Base-by-base conservation (phyloP, 352 stramenopile genomes). In the Phytophthora uliginosa region DNA sequence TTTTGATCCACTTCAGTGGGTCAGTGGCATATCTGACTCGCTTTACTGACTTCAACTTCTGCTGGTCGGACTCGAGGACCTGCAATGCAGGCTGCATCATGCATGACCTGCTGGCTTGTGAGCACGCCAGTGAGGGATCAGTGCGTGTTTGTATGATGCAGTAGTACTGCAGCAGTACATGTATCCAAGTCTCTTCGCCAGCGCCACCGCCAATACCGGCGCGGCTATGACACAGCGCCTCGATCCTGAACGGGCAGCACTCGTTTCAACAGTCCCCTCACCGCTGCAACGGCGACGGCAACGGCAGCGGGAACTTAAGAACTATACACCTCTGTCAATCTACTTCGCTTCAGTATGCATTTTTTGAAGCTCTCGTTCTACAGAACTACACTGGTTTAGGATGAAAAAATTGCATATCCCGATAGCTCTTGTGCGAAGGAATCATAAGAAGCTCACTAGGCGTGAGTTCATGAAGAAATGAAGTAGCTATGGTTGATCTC, bases 191-290 rank as follows among this genome's bases (percentile, higher is more conserved):
- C 18, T 42, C 38, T 59, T 26, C 52, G 52, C 26, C 34, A 40
- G 9, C 34, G 34, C 28, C 28, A 31, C 36, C 54, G n/a, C 18
- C 54, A 60, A 42, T 54, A 55, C 57, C 18, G 57, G 12, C 57
- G 57, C 57, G 57, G 40, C 57, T 63, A 54, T 63, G 40, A 24
- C 40, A 42, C 54, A 36, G 22, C 20, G 24, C 15, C 51, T 57
- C 51, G 51, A 57, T 57, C 51, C 51, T 57, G 50, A 36, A 36
- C 50, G 24, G 9, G 2, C 20, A 38, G 58, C 40, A 15, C 36
- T 42, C 36, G 12, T 42, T 42, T 42, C 36, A 42, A 15, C 17
- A 42, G 36, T 38, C 22, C 26, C 24, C 31, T 12, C 17, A 22
- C 36, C 50, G 38, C 38, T 24, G 31, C 24, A 8, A 53, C 40